Evolutionary conservation across 495 filamentous ascomycete species (phyloP).

Genomic region (Achaetomiella virescens): DNA sequence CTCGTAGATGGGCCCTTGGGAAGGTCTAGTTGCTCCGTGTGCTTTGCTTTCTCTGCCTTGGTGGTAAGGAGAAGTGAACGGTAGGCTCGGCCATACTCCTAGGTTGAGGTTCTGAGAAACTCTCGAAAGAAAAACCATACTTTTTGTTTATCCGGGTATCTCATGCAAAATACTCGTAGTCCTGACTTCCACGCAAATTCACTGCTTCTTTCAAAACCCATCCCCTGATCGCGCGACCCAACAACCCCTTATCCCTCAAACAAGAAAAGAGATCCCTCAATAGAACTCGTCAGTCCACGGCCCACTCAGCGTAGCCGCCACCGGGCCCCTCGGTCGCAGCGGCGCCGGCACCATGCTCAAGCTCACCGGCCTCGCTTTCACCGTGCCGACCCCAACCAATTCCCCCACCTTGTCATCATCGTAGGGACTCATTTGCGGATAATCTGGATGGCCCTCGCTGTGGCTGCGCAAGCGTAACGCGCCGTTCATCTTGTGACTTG

Average conservation of each 20-base stretch:
- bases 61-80: too few relatives aligned
- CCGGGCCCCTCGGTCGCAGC: neutral
- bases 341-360: neutral
- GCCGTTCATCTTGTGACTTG: too few relatives aligned
- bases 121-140: neutral
- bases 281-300: conserved; percentile 4
- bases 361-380: neutral
- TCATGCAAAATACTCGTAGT: neutral
- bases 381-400: neutral
- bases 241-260: neutral
- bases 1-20: too few relatives aligned
- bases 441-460: conserved; percentile 11
- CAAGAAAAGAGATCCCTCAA: neutral
- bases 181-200: too few relatives aligned
- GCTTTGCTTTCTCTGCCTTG: too few relatives aligned
- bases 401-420: neutral
- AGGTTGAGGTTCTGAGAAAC: too few relatives aligned
- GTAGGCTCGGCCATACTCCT: too few relatives aligned
- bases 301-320: conserved; percentile 7
- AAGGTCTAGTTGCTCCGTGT: too few relatives aligned
- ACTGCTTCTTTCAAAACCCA: too few relatives aligned
- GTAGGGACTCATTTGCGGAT: conserved; percentile 20
- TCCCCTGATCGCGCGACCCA: too few relatives aligned
- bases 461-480: neutral
- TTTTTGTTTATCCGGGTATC: neutral